phyloP scores from a whole-genome alignment of 2,329 filamentous ascomycete genomes.

The Fusarium sp. region DNA sequence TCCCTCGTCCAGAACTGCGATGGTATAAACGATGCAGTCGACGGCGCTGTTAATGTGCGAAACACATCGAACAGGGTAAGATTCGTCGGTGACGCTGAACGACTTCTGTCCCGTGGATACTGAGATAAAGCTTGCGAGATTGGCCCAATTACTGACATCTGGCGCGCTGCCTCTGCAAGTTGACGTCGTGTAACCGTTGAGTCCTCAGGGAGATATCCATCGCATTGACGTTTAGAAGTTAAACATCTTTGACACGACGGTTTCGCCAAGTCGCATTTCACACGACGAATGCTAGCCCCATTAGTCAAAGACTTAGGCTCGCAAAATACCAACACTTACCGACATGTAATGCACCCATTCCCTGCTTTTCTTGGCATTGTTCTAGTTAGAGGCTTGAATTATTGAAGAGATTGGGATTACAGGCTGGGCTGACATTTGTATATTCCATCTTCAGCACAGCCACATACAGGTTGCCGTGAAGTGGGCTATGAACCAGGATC shows the following conservation, averaged over 20 bases:
- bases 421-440: neutral
- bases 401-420: neutral
- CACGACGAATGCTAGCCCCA: constrained; percentile 45
- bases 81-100: constrained; percentile 16
- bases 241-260: constrained; percentile 44
- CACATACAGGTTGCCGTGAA: neutral
- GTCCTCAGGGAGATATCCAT: constrained; percentile 44
- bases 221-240: constrained; percentile 44
- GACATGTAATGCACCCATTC: constrained; percentile 41
- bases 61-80: constrained; percentile 48
- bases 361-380: constrained; percentile 39
- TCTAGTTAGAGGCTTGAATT: neutral
- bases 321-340: constrained; percentile 12
- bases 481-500: neutral
- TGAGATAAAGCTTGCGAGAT: constrained; percentile 38
- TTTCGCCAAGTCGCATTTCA: constrained; percentile 49
- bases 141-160: constrained; percentile 44
- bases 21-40: constrained; percentile 41
- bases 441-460: constrained; percentile 16
- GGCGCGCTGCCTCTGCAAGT: constrained; percentile 42
- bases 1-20: constrained; percentile 47
- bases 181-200: constrained; percentile 45
- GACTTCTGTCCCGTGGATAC: constrained; percentile 21
- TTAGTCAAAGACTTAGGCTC: neutral
- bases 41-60: constrained; percentile 44